A percentile compares a stretch with the other conserved stretches of the same genome.
Conservation (phyloP, 768 basidiomycete genomes). For the Rhizopogon rudus region DNA sequence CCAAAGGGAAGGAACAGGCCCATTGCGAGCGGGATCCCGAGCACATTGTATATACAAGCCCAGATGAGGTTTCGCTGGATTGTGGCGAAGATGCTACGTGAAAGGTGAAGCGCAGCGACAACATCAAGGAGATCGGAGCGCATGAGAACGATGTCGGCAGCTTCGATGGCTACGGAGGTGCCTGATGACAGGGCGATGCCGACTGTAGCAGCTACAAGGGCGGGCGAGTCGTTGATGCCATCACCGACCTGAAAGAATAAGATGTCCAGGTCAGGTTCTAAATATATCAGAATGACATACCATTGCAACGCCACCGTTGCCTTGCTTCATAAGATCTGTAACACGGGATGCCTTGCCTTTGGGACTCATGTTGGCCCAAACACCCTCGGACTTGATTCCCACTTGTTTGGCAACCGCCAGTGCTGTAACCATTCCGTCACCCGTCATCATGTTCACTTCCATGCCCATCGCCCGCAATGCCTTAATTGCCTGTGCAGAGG, state of each 20-base stretch:
- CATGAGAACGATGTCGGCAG: slow-evolving; percentile 98
- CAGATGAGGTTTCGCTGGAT: slow-evolving; percentile 93
- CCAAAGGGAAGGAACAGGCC: slow-evolving; percentile 91
- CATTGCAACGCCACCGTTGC: slow-evolving; percentile 83
- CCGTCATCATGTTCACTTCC: slow-evolving; percentile 90
- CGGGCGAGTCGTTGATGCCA: slow-evolving; percentile 98
- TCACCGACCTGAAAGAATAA: slow-evolving; percentile 74
- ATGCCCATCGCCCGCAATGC: slow-evolving; percentile 88
- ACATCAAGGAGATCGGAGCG: slow-evolving; percentile 95
- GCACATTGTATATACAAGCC: slow-evolving; percentile 92
- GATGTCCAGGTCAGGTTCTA: neutral
- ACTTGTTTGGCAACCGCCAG: slow-evolving; percentile 85
- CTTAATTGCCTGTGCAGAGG: slow-evolving; percentile 75
- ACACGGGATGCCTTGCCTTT: slow-evolving; percentile 91
- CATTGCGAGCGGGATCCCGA: slow-evolving; percentile 98
- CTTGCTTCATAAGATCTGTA: slow-evolving; percentile 69
- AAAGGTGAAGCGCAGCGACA: slow-evolving; percentile 92
- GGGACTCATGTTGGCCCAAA: slow-evolving; percentile 92
- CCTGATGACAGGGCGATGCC: slow-evolving; percentile 96
- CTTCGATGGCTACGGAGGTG: slow-evolving; percentile 96
- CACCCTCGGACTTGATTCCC: slow-evolving; percentile 76
- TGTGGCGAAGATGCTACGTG: slow-evolving; percentile 80
- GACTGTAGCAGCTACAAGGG: slow-evolving; percentile 91
- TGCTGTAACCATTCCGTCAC: slow-evolving; percentile 84
- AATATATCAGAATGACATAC: slow-evolving; percentile 37